Base-by-base conservation (phyloP, 164 flowering plant species). In the Macadamia integrifolia region DNA sequence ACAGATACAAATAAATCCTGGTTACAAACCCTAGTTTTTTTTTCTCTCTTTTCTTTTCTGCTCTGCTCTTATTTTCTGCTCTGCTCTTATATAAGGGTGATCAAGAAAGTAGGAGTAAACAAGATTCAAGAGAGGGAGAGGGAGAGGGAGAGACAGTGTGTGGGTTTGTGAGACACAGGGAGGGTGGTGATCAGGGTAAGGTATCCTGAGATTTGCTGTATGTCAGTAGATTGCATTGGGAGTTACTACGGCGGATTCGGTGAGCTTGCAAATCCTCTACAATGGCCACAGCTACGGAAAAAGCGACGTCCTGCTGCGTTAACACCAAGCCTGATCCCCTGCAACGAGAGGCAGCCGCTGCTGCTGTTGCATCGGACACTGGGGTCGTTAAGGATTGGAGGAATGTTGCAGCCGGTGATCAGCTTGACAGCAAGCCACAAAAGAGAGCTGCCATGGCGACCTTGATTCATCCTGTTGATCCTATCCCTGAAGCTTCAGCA, bases 271-370 rank as follows among this genome's bases (percentile, higher is more conserved):
- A 89, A 92, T 70, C 97, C 91, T 11, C 64, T 83, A 29, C 92
- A 92, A 92, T 92, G 97, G 97, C 96, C 93, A 50, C 97, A 92
- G 68, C 89, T 88, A 18, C 84, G 97, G 64, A 92, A 92, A 88
- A 85, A 76, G 67, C 92, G 93, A 74, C 92, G 97, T 68, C 72
- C 59, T 64, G 72, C 57, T 74, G 72, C 76, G 31, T 49, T 64
- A 60, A 14, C 30, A 13, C 1, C 29, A 56, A 52, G 32, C 49
- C 78, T 14, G 23, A 64, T 68, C 13, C 75, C 61, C 13, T 46
- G 40, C 72, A 58, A 12, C 59, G 71, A 3, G 67, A 49, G 32
- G 75, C 72, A 3, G 60, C 65, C 8, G 11, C 75, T 43, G 69
- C 69, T 43, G 69, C 66, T 2, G 67, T 67, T 3, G 77, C 69